Evolutionary conservation across 106 monocot species (phyloP), one percentile per base, ranked within the genome.

Genomic region (Phalaenopsis aphrodite): DNA sequence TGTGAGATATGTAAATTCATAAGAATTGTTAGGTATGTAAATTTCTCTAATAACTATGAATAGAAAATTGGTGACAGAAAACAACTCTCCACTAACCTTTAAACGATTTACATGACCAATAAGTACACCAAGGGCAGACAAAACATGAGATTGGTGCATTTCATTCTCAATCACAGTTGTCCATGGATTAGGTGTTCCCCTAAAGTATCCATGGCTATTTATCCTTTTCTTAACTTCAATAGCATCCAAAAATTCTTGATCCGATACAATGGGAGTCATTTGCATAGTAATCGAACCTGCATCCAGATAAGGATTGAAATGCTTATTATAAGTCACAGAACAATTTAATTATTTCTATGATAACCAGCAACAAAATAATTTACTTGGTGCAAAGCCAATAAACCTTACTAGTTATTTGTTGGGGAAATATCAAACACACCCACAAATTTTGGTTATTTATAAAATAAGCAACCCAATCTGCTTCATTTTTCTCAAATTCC

Each of bases 91-190:
- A 30, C 81, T 55, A 76, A 92, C 97, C 94, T 90, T 94, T 56
- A 98, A 61, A 77, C 92, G 85, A 48, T 84, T 85, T 67, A 98
- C 77, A 72, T 98, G 90, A 57, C 61, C 67, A 81, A 94, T 78
- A 23, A 98, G 89, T 74, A 84, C 81, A 73, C 94, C 90, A 48
- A 98, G 87, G 68, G 94, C 90, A 84, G 83, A 89, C 56, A 91
- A 36, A 82, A 79, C 82, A 16, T 88, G 74, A 85, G 90, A 83
- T 65, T 80, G 81, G 75, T 92, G 86, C 36, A 58, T 78, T 30
- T 77, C 55, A 83, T 64, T 79, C 36, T 85, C 86, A 77, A 89
- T 80, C 42, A 80, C 83, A 30, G 86, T 86, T 71, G 82, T 75
- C 94, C 94, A 92, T 48, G 86, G 87, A 77, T 76, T 78, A 72